Base-by-base conservation (phyloP, 768 basidiomycete genomes). In the Amanita rubescens region DNA sequence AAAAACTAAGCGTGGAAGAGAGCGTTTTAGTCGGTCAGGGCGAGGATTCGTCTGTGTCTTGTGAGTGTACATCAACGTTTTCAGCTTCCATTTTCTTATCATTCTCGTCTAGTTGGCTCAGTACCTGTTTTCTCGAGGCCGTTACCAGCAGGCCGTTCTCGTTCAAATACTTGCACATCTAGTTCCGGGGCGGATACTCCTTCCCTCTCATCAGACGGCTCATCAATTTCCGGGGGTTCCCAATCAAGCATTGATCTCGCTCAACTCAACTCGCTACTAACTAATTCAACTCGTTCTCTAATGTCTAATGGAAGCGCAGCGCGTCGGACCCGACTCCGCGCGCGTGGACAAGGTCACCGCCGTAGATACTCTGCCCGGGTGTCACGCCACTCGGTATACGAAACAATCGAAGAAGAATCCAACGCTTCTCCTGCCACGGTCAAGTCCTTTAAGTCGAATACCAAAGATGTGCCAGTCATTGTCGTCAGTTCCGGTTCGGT, bases 211-310 rank as follows among this genome's bases (percentile, higher is more conserved):
- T 87, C 81, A 0, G 87, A 88, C 55, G 80, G 80, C 2, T 84
- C 84, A 1, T 87, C 81, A 0, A 67, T 81, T 44, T 85, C 83
- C 0, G 85, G 81, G 4, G 84, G 83, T 30, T 90, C 88, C 0
- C 80, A 85, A 63, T 88, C 85, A 0, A 89, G 87, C 67, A 82
- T 90, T 53, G 88, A 91, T 64, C 63, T 90, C 2, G 74, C 77
- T 0, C 80, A 81, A 1, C 65, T 91, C 51, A 81, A 81, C 56
- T 57, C 69, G 3, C 65, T 80, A 15, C 74, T 91, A 15, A 65
- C 81, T 4, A 82, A 81, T 44, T 64, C 75, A 0, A 78, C 81
- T 0, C 73, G n/a, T n/a, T n/a, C 80, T 37, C 80, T 83, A 0
- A 62, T 71, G 27, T 71, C 79, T 8, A 75, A 64, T 19, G 67